Base-by-base conservation (phyloP, 208 protist species). In the Crithidia thermophila region DNA sequence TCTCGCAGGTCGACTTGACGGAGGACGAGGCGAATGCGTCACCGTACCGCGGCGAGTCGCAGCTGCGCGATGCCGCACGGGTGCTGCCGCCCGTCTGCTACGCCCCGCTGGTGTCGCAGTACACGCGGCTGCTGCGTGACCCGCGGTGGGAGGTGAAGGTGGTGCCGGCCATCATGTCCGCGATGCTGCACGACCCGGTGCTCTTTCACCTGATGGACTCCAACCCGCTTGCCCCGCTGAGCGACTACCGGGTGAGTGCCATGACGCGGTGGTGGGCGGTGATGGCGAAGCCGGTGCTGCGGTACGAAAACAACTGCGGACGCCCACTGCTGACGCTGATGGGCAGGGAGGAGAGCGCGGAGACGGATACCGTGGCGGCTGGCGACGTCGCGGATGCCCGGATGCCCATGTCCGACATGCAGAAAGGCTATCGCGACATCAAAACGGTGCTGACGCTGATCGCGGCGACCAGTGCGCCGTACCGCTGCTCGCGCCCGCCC, bases 131-230 rank as follows among this genome's bases (percentile, higher is more conserved):
- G 47, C 63, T 87, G 58, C 52, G 76, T 5, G 73, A 77, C 56
- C 66, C 67, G 6, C 60, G 51, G 21, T 67, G 78, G 62, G 57
- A 52, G 28, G 63, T 87, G 55, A 25, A n/a, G 23, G 50, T 75
- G 30, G 77, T 81, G 57, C 77, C 77, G 37, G 16, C 36, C 9
- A 67, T 93, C 7, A 88, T 93, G 62, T 34, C 47, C 9, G 72
- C 68, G 23, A 87, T 95, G 72, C 74, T 93, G 31, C 31, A 81
- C 62, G 83, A 93, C 56, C 73, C 81, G 13, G 79, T 67, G n/a
- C 77, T 93, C 46, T 88, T 91, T 52, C 68, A 75, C 37, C 49
- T 80, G 36, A 77, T 93, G 58, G 82, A 84, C 53, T 58, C 75
- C 40, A 75, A 81, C 40, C 82, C 80, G 18, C 67, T 79, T 21